Evolutionary conservation across 495 filamentous ascomycete species (phyloP).

Genomic region (Podospora comata): DNA sequence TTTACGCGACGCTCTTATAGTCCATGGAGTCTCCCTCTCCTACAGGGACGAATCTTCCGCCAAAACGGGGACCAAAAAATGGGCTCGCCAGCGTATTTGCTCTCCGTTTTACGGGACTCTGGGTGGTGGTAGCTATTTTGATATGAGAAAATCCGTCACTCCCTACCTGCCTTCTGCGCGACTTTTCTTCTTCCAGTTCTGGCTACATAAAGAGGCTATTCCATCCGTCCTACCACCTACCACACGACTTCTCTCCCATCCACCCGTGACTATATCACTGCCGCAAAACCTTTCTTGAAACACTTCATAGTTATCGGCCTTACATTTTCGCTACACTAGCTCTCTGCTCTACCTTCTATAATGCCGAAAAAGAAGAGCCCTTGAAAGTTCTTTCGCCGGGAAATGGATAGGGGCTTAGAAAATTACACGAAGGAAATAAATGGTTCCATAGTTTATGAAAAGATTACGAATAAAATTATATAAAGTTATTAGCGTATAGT

Average conservation of each 20-base stretch:
- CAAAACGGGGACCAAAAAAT: slow-evolving; percentile 3
- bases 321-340: too few relatives aligned
- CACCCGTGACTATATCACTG: too few relatives aligned
- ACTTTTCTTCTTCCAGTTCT: slow-evolving; percentile 5
- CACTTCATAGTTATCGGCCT: too few relatives aligned
- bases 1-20: background rate
- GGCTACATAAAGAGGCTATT: slow-evolving; percentile 1
- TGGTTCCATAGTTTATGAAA: slow-evolving; percentile 19
- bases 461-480: slow-evolving; percentile 10
- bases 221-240: background rate
- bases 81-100: background rate
- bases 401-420: slow-evolving; percentile 10
- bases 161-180: background rate
- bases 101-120: too few relatives aligned
- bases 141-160: too few relatives aligned
- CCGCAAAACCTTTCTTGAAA: too few relatives aligned
- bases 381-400: slow-evolving; percentile 15
- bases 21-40: background rate
- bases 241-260: too few relatives aligned
- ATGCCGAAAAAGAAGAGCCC: slow-evolving; percentile 8
- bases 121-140: too few relatives aligned
- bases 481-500: slow-evolving; percentile 14
- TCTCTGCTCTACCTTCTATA: too few relatives aligned
- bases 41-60: background rate
- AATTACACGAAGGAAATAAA: slow-evolving; percentile 15